Percentiles rank a stretch among this genome's conserved stretches.
Evolutionary conservation across 2,329 filamentous ascomycete species (phyloP).

Genomic region (Ophiostoma novo-ulmi): DNA sequence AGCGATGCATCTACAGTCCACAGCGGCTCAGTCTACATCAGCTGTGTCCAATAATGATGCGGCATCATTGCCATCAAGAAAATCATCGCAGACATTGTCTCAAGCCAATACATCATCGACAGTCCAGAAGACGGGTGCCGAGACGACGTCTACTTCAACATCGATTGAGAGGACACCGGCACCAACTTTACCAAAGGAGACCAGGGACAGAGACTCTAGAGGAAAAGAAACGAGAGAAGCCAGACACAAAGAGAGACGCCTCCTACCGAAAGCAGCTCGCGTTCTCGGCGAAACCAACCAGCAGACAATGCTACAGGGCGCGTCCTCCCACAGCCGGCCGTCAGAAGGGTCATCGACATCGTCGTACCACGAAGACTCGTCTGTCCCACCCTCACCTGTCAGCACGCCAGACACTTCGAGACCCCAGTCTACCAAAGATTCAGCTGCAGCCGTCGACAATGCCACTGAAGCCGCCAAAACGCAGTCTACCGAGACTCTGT

Average conservation of each 20-base stretch:
- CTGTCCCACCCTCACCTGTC: slow-evolving; percentile 35
- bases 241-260: not conserved
- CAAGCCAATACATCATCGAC: not conserved
- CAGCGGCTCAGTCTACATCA: not conserved
- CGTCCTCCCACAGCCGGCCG: not conserved
- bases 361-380: slow-evolving; percentile 39
- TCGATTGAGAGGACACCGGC: not conserved
- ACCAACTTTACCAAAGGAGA: too few relatives aligned
- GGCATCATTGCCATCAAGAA: not conserved
- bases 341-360: slow-evolving; percentile 38
- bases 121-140: too few relatives aligned
- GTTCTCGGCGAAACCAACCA: slow-evolving; percentile 24
- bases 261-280: slow-evolving; percentile 23
- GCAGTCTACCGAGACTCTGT: not conserved
- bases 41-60: not conserved
- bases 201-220: too few relatives aligned
- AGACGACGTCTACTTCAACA: not conserved
- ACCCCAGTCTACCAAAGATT: slow-evolving; percentile 40
- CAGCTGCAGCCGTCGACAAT: slow-evolving; percentile 28
- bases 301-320: slow-evolving; percentile 13
- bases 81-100: not conserved
- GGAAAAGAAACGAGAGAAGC: too few relatives aligned
- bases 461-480: not conserved
- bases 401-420: slow-evolving; percentile 42
- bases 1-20: slow-evolving; percentile 19